Evolutionary conservation across 306 rosid genomes (phyloP).

Genomic region (Cyclanthera cordifolia): DNA sequence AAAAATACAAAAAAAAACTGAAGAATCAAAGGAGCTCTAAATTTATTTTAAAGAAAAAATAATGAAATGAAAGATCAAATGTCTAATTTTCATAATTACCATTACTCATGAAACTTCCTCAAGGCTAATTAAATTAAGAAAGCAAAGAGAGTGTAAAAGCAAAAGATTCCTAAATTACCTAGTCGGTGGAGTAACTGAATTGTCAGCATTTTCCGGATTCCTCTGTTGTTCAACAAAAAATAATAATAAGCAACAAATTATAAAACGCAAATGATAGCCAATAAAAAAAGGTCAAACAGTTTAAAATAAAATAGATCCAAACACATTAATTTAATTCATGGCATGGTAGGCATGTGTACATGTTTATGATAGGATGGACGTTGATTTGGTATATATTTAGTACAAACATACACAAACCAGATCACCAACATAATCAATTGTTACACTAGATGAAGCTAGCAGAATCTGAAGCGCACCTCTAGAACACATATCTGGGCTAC

Average conservation of each 20-base stretch:
- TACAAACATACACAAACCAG: background rate
- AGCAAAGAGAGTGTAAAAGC: background rate
- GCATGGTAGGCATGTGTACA: background rate
- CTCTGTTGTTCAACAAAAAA: conserved; percentile 34
- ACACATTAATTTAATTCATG: background rate
- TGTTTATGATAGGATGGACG: background rate
- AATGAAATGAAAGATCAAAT: background rate
- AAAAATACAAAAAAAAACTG: no score
- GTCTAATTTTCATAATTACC: background rate
- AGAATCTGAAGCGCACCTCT: conserved; percentile 40
- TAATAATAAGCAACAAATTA: background rate
- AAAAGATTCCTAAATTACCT: conserved; percentile 35
- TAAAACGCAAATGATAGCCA: background rate
- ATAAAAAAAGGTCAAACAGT: background rate
- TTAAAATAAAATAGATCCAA: background rate
- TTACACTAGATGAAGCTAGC: background rate
- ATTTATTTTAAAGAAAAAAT: no score
- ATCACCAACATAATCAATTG: background rate
- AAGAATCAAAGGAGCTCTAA: background rate
- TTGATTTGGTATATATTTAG: background rate
- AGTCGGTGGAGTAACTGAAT: conserved; percentile 24
- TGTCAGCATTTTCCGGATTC: conserved; percentile 23
- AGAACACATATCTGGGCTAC: conserved; percentile 86
- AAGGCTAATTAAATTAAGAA: background rate
- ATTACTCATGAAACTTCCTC: background rate